Conservation (phyloP, 2,329 filamentous ascomycete genomes). For the Penicillium hordei region DNA sequence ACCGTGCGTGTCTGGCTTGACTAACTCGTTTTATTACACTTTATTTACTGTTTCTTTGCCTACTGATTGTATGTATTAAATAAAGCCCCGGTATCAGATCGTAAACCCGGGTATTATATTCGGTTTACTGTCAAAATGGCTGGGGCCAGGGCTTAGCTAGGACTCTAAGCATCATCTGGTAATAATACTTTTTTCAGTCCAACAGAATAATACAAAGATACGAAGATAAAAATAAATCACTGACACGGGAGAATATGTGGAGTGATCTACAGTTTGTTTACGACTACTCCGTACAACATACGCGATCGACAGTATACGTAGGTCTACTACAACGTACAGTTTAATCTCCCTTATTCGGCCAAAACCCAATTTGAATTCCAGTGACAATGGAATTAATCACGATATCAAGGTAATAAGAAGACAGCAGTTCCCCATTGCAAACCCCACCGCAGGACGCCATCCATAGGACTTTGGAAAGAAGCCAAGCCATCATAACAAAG, state of each 20-base stretch:
- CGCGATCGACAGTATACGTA: not conserved
- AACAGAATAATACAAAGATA: not conserved
- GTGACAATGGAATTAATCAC: not conserved
- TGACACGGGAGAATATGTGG: not conserved
- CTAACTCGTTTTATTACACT: not conserved
- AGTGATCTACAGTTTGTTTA: constrained; percentile 5
- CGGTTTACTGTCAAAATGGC: not conserved
- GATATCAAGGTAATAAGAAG: constrained; percentile 18
- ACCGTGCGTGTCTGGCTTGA: too few species aligned
- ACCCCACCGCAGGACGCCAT: constrained; percentile 41
- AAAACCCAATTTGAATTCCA: constrained; percentile 26
- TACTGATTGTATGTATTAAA: not conserved
- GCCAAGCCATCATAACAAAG: constrained; percentile 19
- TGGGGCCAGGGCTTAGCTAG: not conserved
- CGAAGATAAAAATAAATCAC: not conserved
- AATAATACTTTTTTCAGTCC: not conserved
- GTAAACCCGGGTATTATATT: too few species aligned
- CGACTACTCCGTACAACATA: not conserved
- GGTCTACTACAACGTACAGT: not conserved
- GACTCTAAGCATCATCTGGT: not conserved
- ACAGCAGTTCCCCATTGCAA: constrained; percentile 31
- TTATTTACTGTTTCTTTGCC: not conserved
- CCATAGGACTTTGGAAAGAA: constrained; percentile 30
- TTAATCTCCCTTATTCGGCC: not conserved
- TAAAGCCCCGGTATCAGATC: not conserved